Evolutionary conservation across 1,139 yeast genomes (phyloP).

Genomic region (Scheffersomyces lignicola): DNA sequence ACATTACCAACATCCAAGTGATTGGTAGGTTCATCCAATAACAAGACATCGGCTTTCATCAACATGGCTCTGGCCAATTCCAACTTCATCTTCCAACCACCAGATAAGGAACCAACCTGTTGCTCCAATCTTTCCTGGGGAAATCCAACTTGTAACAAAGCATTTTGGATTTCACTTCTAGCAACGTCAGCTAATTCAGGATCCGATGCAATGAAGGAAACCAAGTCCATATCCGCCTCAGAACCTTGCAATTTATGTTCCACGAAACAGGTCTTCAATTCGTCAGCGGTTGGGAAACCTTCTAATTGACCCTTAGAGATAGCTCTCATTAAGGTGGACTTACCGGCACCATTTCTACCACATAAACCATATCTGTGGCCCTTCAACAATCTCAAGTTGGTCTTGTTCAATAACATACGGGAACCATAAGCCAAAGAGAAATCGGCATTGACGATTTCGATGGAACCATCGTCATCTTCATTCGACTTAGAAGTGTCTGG

Average conservation of each 20-base stretch:
- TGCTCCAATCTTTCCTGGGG: constrained; percentile 86
- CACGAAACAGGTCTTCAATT: constrained; percentile 90
- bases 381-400: constrained; percentile 79
- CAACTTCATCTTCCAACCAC: constrained; percentile 99
- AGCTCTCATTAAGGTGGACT: constrained; percentile 95
- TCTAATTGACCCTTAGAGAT: constrained; percentile 96
- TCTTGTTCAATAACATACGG: constrained; percentile 93
- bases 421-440: constrained; percentile 97
- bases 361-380: constrained; percentile 98
- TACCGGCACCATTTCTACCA: constrained; percentile 99
- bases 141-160: constrained; percentile 85
- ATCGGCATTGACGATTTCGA: constrained; percentile 89
- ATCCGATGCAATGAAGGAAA: constrained; percentile 86
- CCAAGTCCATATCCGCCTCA: constrained; percentile 88
- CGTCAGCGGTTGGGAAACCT: constrained; percentile 92
- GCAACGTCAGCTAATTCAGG: constrained; percentile 69
- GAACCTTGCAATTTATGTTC: constrained; percentile 97
- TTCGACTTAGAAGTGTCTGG: constrained; percentile 59
- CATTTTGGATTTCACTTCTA: constrained; percentile 68
- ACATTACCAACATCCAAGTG: constrained; percentile 95
- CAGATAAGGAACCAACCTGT: constrained; percentile 91
- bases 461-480: constrained; percentile 65
- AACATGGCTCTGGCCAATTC: constrained; percentile 98
- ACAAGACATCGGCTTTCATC: constrained; percentile 92
- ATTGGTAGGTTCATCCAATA: constrained; percentile 97